phyloP scores from a whole-genome alignment of 2,329 filamentous ascomycete species.

The Fusarium virguliforme region DNA sequence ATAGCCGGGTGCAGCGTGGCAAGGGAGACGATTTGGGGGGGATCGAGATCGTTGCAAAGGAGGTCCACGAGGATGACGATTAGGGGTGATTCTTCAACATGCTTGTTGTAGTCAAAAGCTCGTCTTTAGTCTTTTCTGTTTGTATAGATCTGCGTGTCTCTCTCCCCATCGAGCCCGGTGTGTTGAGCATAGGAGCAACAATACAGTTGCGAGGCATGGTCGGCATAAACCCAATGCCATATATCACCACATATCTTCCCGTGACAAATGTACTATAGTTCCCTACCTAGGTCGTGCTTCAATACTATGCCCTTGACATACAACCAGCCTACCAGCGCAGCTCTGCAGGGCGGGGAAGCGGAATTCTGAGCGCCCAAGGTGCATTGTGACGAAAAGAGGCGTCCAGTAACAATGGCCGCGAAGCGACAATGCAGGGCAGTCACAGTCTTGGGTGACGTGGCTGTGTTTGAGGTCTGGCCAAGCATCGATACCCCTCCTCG shows the following conservation, averaged over 20 bases:
- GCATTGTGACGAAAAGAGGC: background rate
- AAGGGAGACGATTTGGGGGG: background rate
- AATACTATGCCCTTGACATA: too few species aligned
- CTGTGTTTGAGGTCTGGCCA: background rate
- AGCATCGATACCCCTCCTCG: background rate
- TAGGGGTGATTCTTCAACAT: too few species aligned
- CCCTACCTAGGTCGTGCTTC: background rate
- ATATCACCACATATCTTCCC: too few species aligned
- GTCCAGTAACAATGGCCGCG: conserved; percentile 1
- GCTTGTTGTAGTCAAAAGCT: background rate
- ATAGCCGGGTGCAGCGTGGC: background rate
- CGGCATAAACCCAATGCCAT: too few species aligned
- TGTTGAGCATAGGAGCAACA: too few species aligned
- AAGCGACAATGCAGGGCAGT: conserved; percentile 1
- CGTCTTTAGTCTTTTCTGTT: too few species aligned
- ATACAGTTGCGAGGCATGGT: too few species aligned
- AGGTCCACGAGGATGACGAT: background rate
- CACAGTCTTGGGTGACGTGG: background rate
- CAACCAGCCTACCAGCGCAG: background rate
- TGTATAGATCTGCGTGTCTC: too few species aligned
- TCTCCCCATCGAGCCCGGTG: too few species aligned
- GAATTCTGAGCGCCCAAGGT: background rate
- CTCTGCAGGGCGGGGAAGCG: background rate
- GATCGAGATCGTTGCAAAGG: background rate
- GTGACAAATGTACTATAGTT: too few species aligned